Conservation (phyloP, 805 yeast genomes). For the Nakazawaea siamensis region DNA sequence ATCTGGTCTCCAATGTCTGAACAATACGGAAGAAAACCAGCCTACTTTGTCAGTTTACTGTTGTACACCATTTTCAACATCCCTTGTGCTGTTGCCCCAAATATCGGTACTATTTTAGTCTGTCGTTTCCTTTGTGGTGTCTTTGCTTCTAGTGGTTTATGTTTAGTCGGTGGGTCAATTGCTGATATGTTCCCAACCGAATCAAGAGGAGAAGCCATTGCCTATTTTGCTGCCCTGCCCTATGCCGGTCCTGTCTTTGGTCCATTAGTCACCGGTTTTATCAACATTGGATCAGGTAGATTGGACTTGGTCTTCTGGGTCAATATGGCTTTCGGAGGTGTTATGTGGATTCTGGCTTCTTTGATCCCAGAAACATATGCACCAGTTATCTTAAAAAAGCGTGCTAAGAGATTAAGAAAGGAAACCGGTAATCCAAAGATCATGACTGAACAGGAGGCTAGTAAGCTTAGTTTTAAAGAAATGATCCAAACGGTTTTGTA, state of each 20-base stretch:
- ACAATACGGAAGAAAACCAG: conserved; percentile 78
- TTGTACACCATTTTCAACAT: conserved; percentile 74
- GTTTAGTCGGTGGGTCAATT: conserved; percentile 84
- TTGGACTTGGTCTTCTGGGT: conserved; percentile 80
- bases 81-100: conserved; percentile 80
- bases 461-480: conserved; percentile 61
- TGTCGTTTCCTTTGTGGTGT: conserved; percentile 87
- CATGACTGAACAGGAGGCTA: conserved; percentile 90
- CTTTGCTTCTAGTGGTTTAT: conserved; percentile 73
- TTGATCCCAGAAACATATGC: conserved; percentile 87
- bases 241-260: conserved; percentile 91
- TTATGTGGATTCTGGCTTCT: conserved; percentile 60
- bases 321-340: conserved; percentile 86
- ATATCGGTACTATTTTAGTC: conserved; percentile 71
- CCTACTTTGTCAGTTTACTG: conserved; percentile 67
- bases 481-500: conserved; percentile 62
- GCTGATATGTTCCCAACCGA: conserved; percentile 82
- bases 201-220: conserved; percentile 83
- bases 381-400: conserved; percentile 63
- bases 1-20: conserved; percentile 88
- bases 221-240: conserved; percentile 86
- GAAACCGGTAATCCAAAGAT: conserved; percentile 78
- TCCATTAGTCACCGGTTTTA: conserved; percentile 82
- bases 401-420: conserved; percentile 60
- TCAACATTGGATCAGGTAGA: conserved; percentile 60